Conservation (phyloP, 208 protist species). For the Leishmania mexicana region DNA sequence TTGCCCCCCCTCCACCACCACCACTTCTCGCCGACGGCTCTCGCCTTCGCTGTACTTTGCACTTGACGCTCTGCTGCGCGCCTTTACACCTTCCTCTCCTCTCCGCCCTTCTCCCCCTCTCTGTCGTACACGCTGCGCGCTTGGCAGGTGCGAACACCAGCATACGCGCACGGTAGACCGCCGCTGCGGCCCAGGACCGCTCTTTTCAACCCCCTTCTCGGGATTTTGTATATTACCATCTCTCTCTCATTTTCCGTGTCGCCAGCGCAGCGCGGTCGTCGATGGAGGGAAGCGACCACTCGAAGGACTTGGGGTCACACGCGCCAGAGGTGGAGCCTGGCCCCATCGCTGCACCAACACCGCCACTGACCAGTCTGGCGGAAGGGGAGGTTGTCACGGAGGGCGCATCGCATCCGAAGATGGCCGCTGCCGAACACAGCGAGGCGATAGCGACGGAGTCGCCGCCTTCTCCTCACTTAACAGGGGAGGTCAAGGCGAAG, state of each 20-base stretch:
- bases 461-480: neutral
- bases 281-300: neutral
- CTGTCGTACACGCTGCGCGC: neutral
- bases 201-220: no score
- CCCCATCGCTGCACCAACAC: neutral
- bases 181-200: no score
- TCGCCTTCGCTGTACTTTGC: neutral
- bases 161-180: neutral
- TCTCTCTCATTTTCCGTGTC: neutral
- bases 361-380: neutral
- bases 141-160: neutral
- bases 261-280: neutral
- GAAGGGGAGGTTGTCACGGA: neutral
- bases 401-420: neutral
- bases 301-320: neutral
- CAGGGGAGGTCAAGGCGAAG: conserved; percentile 3
- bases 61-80: neutral
- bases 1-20: neutral
- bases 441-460: neutral
- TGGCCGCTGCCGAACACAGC: neutral
- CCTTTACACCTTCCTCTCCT: neutral
- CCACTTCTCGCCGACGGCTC: neutral
- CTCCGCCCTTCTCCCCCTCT: neutral
- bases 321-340: neutral
- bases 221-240: neutral